Evolutionary conservation across 1,284 basidiomycete genomes (phyloP).

Genomic region (Cutaneotrichosporon sp.): DNA sequence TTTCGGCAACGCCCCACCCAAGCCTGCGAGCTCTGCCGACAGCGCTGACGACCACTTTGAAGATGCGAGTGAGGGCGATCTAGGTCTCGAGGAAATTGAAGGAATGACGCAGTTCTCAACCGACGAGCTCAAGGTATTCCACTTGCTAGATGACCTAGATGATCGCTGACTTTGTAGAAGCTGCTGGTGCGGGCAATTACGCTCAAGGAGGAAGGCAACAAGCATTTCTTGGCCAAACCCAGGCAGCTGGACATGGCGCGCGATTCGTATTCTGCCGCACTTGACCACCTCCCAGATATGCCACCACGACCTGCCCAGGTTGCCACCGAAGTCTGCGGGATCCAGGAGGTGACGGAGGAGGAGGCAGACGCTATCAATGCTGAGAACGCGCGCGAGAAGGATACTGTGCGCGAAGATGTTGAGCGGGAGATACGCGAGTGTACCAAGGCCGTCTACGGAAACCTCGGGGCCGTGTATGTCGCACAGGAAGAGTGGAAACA

Average conservation of each 20-base stretch:
- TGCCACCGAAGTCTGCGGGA: constrained; percentile 17
- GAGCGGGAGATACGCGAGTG: constrained; percentile 36
- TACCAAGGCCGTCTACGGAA: constrained; percentile 46
- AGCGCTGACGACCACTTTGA: constrained; percentile 26
- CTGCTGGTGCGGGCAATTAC: constrained; percentile 28
- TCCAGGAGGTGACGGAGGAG: constrained; percentile 47
- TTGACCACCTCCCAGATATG: constrained; percentile 30
- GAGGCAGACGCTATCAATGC: constrained; percentile 35
- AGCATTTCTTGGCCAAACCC: constrained; percentile 36
- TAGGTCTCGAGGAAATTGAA: constrained; percentile 42
- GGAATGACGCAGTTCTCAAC: constrained; percentile 34
- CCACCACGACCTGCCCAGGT: constrained; percentile 4
- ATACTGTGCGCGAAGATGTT: constrained; percentile 28
- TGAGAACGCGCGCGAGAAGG: constrained; percentile 14
- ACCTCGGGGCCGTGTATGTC: constrained; percentile 45
- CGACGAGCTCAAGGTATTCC: constrained; percentile 31
- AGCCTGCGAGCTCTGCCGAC: background rate
- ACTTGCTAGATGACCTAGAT: background rate
- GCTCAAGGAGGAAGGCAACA: constrained; percentile 44
- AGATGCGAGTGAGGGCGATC: constrained; percentile 26
- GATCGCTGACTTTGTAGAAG: constrained; percentile 22
- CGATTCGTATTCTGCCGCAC: constrained; percentile 34
- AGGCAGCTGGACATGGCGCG: constrained; percentile 35
- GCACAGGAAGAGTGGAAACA: constrained; percentile 50
- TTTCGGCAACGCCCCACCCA: background rate